Evolutionary conservation across 2,329 filamentous ascomycete genomes (phyloP).

Genomic region (Xylaria sp.): DNA sequence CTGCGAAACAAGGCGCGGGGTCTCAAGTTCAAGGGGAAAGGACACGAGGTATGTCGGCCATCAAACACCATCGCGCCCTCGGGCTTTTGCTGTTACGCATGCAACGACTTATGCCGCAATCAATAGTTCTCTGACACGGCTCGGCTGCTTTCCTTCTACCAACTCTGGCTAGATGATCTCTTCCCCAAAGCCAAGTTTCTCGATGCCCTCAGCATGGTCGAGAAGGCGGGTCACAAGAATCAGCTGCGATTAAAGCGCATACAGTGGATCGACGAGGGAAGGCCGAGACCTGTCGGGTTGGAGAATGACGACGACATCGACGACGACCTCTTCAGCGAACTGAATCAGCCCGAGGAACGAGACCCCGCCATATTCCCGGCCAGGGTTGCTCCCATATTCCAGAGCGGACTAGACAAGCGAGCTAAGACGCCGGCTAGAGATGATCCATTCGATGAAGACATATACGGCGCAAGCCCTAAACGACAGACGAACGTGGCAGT

Average conservation of each 20-base stretch:
- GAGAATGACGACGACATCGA: conserved; percentile 44
- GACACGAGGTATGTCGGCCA: conserved; percentile 76
- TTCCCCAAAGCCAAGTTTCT: conserved; percentile 95
- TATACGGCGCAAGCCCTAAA: conserved; percentile 65
- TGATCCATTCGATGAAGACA: conserved; percentile 59
- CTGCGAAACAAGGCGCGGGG: conserved; percentile 76
- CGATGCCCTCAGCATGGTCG: conserved; percentile 88
- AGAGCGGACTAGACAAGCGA: conserved; percentile 45
- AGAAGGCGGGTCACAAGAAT: conserved; percentile 91
- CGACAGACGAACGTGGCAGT: conserved; percentile 40
- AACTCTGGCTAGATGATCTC: conserved; percentile 95
- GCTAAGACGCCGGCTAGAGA: conserved; percentile 50
- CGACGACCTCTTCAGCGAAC: conserved; percentile 45
- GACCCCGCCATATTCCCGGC: conserved; percentile 47
- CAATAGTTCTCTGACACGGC: conserved; percentile 82
- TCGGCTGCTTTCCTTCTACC: conserved; percentile 87
- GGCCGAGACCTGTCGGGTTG: conserved; percentile 56
- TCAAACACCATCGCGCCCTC: neutral
- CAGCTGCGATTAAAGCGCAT: conserved; percentile 77
- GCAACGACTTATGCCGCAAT: conserved; percentile 21
- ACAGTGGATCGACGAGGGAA: conserved; percentile 85
- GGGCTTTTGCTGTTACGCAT: neutral
- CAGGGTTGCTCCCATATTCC: conserved; percentile 54
- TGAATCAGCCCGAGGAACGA: conserved; percentile 43
- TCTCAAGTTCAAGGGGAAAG: conserved; percentile 89